Evolutionary conservation across 495 filamentous ascomycete genomes (phyloP), one percentile per base, ranked within the genome.

Genomic region (Penicillium cosmopolitanum): DNA sequence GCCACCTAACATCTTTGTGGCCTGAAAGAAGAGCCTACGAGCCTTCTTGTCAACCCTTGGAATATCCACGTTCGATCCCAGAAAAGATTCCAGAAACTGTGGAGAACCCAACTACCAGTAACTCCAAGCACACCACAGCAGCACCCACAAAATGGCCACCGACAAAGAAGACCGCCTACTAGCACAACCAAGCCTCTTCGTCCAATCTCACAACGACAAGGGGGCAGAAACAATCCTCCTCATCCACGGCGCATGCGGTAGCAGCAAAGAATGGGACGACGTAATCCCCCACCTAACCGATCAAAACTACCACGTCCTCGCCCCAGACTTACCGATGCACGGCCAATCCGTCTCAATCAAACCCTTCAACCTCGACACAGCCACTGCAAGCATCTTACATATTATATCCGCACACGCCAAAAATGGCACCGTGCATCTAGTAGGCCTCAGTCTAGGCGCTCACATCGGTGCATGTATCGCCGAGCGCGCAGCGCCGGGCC

Each of bases 241-340:
- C 6, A 67, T 64, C 31, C 65, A 67, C 21, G 61, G 65, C 33
- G 65, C 50, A 53, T 58, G 60, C 34, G 46, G 51, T 18, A 53
- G 35, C 18, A 36, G 46, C 34, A 21, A 44, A 31, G 54, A 64
- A 42, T 67, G 61, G 65, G 50, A 61, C 19, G 21, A 55, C 0
- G 61, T 67, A 6, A 36, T 55, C n/a, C 57, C 57, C 13, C 36
- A 52, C 33, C 61, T 67, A n/a, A 36, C 43, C 19, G 38, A 18
- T 4, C 50, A 38, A 12, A 40, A 48, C 31, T 67, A 64, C 51
- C 65, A 64, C 43, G 21, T 67, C 12, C 50, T 64, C 16, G 33
- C 58, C 7, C 65, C 65, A 12, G 65, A 67, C 16, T 61, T 67
- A 5, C 57, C 65, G 9, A 51, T 48, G 11, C 65, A 67, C 56